Percentiles rank a stretch among this genome's conserved stretches.
phyloP scores from a whole-genome alignment of 2,329 filamentous ascomycete species.

The Nemania abortiva region DNA sequence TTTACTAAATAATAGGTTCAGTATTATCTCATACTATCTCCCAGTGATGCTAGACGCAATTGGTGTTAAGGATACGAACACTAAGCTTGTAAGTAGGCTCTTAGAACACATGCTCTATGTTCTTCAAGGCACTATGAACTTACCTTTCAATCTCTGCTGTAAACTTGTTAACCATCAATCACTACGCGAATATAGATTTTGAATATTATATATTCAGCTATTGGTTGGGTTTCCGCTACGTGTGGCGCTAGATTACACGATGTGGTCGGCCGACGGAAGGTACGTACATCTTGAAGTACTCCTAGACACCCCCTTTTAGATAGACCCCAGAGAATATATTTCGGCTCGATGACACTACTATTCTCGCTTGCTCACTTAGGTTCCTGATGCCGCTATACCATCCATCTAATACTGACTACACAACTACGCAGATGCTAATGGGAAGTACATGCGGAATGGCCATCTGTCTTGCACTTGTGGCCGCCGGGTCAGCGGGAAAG shows the following conservation, averaged over 20 bases:
- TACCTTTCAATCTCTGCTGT: not conserved
- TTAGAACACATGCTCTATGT: not conserved
- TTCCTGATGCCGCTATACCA: not conserved
- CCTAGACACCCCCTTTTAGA: not conserved
- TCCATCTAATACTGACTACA: not conserved
- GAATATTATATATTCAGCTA: conserved; percentile 56
- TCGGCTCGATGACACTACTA: not conserved
- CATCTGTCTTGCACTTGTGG: conserved; percentile 54
- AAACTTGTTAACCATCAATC: not conserved
- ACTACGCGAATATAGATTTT: conserved; percentile 42
- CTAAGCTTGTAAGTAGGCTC: conserved; percentile 50
- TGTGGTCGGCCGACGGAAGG: conserved; percentile 55
- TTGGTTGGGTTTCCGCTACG: conserved; percentile 55
- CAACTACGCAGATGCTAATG: conserved; percentile 49
- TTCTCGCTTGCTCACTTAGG: not conserved
- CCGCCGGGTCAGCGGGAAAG: conserved; percentile 53
- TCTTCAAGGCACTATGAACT: not conserved
- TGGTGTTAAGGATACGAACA: conserved; percentile 55
- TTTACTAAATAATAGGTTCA: conserved; percentile 33
- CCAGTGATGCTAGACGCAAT: conserved; percentile 56
- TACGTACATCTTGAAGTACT: conserved; percentile 2
- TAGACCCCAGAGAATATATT: no score
- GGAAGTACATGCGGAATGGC: conserved; percentile 54
- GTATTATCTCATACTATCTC: conserved; percentile 55
- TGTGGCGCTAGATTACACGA: conserved; percentile 56